Percentiles rank a stretch among this genome's conserved stretches.
These are phyloP conservation scores for Beauveria sp. DNA, from an alignment of 2,329 filamentous ascomycete genomes.

Conservation along the genomic window DNA sequence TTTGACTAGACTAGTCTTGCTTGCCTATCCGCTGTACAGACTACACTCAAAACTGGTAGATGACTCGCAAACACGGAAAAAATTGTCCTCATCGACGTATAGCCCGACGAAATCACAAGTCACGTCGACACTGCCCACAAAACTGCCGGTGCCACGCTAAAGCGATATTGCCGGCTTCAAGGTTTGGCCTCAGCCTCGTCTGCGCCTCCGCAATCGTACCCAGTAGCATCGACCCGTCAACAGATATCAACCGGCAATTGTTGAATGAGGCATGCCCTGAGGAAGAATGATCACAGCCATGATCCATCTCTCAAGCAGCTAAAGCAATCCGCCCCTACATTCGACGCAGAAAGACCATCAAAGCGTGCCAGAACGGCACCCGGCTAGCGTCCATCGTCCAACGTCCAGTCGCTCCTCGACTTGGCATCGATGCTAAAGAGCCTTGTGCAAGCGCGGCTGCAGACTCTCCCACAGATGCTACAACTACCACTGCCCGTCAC, in stretches of 20 bases:
- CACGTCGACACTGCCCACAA: not conserved
- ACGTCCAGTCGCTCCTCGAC: not conserved
- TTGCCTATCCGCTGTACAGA: too few species aligned
- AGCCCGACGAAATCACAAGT: not conserved
- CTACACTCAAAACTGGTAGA: too few species aligned
- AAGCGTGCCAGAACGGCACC: not conserved
- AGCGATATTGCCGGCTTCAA: not conserved
- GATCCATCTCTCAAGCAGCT: not conserved
- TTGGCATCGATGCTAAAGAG: not conserved
- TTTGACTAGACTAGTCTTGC: not conserved
- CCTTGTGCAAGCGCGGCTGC: too few species aligned
- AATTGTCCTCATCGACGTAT: too few species aligned
- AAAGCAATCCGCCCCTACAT: not conserved
- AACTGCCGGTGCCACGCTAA: not conserved
- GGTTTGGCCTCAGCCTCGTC: not conserved
- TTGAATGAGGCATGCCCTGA: not conserved
- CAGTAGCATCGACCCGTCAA: not conserved
- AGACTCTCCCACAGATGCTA: too few species aligned
- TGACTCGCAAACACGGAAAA: too few species aligned
- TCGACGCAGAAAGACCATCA: not conserved
- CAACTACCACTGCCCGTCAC: not conserved
- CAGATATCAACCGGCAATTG: not conserved
- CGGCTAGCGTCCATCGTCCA: not conserved
- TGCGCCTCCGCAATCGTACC: not conserved
- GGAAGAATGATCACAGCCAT: not conserved